Conservation (phyloP, 208 protist genomes). For the Trypanosomatidae sp. region DNA sequence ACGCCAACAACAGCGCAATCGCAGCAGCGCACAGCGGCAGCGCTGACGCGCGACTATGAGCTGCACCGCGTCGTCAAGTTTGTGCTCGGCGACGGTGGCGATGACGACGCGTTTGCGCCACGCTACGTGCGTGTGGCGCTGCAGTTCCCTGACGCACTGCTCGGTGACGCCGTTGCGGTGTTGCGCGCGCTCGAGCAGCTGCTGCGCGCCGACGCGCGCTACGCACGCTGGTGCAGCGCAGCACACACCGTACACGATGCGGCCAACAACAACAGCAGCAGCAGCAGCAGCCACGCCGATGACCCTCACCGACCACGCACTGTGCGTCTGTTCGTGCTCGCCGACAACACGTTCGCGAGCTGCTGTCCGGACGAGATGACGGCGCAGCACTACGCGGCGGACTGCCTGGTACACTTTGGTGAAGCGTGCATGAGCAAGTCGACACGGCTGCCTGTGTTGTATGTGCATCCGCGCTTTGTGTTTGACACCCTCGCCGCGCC, state of each 20-base stretch:
- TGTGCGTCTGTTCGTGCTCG: constrained; percentile 63
- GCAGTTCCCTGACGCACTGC: constrained; percentile 83
- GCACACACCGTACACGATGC: no score
- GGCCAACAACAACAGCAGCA: no score
- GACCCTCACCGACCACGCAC: constrained; percentile 21
- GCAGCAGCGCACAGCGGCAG: no score
- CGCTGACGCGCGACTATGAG: constrained; percentile 10
- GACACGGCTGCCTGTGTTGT: constrained; percentile 69
- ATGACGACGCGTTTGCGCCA: not conserved
- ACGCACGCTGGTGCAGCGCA: no score
- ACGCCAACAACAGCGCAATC: no score
- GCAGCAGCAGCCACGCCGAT: not conserved
- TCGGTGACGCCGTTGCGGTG: constrained; percentile 52
- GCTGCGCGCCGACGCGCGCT: constrained; percentile 17
- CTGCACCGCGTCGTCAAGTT: constrained; percentile 11
- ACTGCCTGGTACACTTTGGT: constrained; percentile 88
- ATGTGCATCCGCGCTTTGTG: constrained; percentile 47
- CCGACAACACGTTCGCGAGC: constrained; percentile 85
- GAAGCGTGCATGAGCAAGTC: constrained; percentile 76
- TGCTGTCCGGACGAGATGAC: constrained; percentile 90
- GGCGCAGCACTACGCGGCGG: constrained; percentile 65
- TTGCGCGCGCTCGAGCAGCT: constrained; percentile 26
- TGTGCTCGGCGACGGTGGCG: not conserved
- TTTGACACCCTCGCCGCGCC: no score
- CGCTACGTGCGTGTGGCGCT: constrained; percentile 42